These are phyloP conservation scores for Cylindrotheca fusiformis DNA, from an alignment of 108 stramenopile genomes.

Conservation along the genomic window DNA sequence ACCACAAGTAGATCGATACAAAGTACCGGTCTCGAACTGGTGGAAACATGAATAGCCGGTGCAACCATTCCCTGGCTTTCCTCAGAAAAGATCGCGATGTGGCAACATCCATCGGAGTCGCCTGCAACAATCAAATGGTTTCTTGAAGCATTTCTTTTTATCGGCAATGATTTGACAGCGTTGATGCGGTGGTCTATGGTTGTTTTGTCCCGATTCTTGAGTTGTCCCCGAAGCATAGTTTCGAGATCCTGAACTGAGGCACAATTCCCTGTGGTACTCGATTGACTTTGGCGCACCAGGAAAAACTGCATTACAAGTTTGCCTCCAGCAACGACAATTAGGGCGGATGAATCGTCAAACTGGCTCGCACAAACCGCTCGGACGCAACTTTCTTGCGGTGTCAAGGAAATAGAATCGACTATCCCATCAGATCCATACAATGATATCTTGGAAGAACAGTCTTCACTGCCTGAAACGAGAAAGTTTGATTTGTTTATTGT, in stretches of 20 bases:
- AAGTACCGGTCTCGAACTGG: conserved; percentile 54
- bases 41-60: conserved; percentile 6
- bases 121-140: conserved; percentile 49
- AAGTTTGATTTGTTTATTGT: conserved; percentile 15
- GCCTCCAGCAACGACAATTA: conserved; percentile 67
- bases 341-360: conserved; percentile 17
- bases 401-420: conserved; percentile 35
- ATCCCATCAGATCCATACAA: conserved; percentile 32
- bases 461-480: conserved; percentile 70
- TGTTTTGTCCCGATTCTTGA: conserved; percentile 27
- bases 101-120: conserved; percentile 69
- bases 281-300: conserved; percentile 31
- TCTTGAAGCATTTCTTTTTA: conserved; percentile 8
- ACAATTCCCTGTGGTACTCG: not conserved
- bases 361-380: conserved; percentile 56
- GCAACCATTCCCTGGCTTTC: not conserved
- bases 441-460: conserved; percentile 54
- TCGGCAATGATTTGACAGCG: conserved; percentile 53
- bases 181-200: conserved; percentile 81
- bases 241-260: conserved; percentile 11
- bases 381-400: conserved; percentile 76
- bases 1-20: conserved; percentile 36
- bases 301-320: conserved; percentile 69
- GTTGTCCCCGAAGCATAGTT: conserved; percentile 47
- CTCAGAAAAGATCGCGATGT: conserved; percentile 40